These are phyloP conservation scores for Microbotryum saponariae DNA, from an alignment of 1,284 basidiomycete species.

Conservation along the genomic window DNA sequence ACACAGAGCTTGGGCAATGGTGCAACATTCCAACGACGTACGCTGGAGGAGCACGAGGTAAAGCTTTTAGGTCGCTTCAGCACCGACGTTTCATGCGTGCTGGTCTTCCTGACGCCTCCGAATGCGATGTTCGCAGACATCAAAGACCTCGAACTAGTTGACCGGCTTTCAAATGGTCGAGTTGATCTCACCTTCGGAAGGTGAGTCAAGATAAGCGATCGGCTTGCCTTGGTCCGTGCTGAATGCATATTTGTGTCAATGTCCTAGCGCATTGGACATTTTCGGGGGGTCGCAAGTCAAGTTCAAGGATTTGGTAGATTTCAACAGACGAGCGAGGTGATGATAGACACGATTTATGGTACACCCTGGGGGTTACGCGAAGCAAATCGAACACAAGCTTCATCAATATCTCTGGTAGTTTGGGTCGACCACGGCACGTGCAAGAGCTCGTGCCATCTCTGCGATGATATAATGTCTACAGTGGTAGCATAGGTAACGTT, in stretches of 20 bases:
- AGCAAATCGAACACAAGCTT: too few relatives aligned
- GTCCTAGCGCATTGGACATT: slow-evolving; percentile 63
- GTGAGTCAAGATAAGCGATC: slow-evolving; percentile 44
- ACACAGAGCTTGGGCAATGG: slow-evolving; percentile 81
- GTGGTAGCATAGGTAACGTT: too few relatives aligned
- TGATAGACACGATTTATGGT: too few relatives aligned
- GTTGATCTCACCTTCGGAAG: slow-evolving; percentile 96
- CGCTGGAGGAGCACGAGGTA: slow-evolving; percentile 89
- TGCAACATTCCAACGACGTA: slow-evolving; percentile 86
- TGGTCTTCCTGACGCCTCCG: slow-evolving; percentile 6
- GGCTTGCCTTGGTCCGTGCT: background rate
- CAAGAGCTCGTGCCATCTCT: too few relatives aligned
- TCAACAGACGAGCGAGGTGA: slow-evolving; percentile 34
- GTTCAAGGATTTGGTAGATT: slow-evolving; percentile 58
- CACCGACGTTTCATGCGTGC: background rate
- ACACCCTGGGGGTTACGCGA: too few relatives aligned
- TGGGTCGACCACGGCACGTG: too few relatives aligned
- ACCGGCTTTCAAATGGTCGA: slow-evolving; percentile 68
- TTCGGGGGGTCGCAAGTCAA: slow-evolving; percentile 69
- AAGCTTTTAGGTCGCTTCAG: slow-evolving; percentile 17
- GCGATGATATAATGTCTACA: too few relatives aligned
- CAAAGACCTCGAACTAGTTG: slow-evolving; percentile 74
- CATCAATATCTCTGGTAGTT: too few relatives aligned
- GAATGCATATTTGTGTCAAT: background rate
- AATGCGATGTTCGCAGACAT: slow-evolving; percentile 52